phyloP scores from a whole-genome alignment of 768 basidiomycete species.

The Pleurotus platypus region DNA sequence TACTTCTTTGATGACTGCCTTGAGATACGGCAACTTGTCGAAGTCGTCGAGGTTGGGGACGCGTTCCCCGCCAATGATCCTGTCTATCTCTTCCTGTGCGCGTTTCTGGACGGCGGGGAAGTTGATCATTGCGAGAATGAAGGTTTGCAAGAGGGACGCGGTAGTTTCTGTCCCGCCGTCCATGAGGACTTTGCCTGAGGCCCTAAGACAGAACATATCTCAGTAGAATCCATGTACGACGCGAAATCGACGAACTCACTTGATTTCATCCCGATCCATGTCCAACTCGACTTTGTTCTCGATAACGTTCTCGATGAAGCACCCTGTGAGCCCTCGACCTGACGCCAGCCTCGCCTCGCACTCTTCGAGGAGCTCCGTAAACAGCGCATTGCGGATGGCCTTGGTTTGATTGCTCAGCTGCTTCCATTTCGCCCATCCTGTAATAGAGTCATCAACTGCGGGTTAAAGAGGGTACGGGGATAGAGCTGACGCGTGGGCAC shows the following conservation, averaged over 20 bases:
- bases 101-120: slow-evolving; percentile 20
- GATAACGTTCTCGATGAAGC: background rate
- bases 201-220: background rate
- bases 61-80: slow-evolving; percentile 19
- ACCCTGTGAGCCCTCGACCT: background rate
- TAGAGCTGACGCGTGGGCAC: slow-evolving; percentile 11
- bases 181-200: background rate
- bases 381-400: background rate
- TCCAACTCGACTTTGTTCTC: background rate
- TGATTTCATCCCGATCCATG: background rate
- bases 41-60: slow-evolving; percentile 22
- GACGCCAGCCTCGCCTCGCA: background rate
- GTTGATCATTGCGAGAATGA: slow-evolving; percentile 22
- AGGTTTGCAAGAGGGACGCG: slow-evolving; percentile 5
- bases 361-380: background rate
- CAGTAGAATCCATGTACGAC: background rate
- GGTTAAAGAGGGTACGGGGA: slow-evolving; percentile 5
- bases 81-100: slow-evolving; percentile 26
- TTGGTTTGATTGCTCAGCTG: background rate
- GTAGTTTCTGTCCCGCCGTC: background rate
- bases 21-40: slow-evolving; percentile 19
- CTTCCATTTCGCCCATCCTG: slow-evolving; percentile 12
- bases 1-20: slow-evolving; percentile 21
- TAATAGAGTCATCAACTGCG: too few species aligned
- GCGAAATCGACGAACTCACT: background rate